Percentiles rank a stretch among this genome's conserved stretches.
Evolutionary conservation across 2,329 filamentous ascomycete species (phyloP).

Genomic region (Polytolypa hystricis): DNA sequence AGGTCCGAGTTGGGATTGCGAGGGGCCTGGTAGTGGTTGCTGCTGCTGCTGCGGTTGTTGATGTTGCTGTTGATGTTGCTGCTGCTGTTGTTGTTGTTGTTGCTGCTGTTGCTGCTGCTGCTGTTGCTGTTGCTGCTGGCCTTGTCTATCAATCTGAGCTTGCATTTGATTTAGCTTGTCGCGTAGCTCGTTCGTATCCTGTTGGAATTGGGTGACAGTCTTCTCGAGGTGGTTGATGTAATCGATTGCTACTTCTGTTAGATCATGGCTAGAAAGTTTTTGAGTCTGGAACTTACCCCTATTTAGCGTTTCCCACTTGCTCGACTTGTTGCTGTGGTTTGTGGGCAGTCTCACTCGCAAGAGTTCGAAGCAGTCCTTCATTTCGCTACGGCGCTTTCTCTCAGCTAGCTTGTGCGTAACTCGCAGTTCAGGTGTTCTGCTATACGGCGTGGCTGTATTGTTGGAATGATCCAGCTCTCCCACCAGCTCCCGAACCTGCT

Average conservation of each 20-base stretch:
- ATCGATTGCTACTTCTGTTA: slow-evolving; percentile 38
- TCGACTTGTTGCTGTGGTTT: slow-evolving; percentile 40
- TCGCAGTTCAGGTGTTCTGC: slow-evolving; percentile 38
- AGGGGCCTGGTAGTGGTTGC: slow-evolving; percentile 22
- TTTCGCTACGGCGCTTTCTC: slow-evolving; percentile 41
- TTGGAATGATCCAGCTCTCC: slow-evolving; percentile 34
- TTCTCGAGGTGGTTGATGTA: slow-evolving; percentile 37
- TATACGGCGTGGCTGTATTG: slow-evolving; percentile 36
- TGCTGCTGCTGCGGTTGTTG: slow-evolving; percentile 19
- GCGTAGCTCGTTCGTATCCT: slow-evolving; percentile 21
- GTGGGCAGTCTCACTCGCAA: slow-evolving; percentile 35
- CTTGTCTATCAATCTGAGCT: no score
- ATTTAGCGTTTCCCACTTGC: slow-evolving; percentile 42
- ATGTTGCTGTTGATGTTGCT: no score
- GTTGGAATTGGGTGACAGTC: slow-evolving; percentile 25
- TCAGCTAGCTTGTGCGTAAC: slow-evolving; percentile 41
- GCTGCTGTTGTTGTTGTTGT: slow-evolving; percentile 15
- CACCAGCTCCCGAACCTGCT: slow-evolving; percentile 37
- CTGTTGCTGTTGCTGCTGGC: slow-evolving; percentile 15
- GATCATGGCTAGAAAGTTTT: slow-evolving; percentile 10
- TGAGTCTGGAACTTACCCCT: slow-evolving; percentile 25
- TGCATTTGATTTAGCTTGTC: slow-evolving; percentile 8
- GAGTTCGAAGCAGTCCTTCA: slow-evolving; percentile 42
- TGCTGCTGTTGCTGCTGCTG: slow-evolving; percentile 16
- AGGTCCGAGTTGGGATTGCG: slow-evolving; percentile 17